Evolutionary conservation across 2,329 filamentous ascomycete genomes (phyloP), one percentile per base, ranked within the genome.

Genomic region (Atkinsonella hypoxylon): DNA sequence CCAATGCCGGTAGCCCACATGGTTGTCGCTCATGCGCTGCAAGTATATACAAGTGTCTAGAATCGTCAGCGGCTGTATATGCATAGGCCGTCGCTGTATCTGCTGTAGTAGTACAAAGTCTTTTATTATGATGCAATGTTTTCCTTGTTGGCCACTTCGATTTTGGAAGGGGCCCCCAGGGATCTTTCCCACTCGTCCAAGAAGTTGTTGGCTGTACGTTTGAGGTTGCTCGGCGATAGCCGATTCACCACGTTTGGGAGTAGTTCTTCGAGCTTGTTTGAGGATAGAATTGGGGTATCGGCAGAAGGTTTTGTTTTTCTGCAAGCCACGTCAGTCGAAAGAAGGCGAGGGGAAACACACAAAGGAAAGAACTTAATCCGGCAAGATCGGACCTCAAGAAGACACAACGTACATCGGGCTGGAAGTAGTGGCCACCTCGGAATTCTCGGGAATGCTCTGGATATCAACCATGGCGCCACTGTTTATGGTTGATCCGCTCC

Each of bases 151-250:
- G 54, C 57, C 31, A 51, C 56, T 13, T 12, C 38, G 36, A 26
- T 17, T 32, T 32, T 7, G 22, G 43, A 20, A 11, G 67, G 64
- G 9, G 64, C 56, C 6, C 59, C 57, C 42, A 70, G 57, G 4
- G 67, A 69, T 65, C 82, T 87, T 70, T 97, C 91, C 87, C 89
- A 95, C 63, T 95, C 89, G 56, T 83, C 85, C 81, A 96, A 89
- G 51, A 95, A 74, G 55, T 85, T 86, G 36, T 83, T 86, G n/a
- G 90, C 87, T 1, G 87, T 91, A 38, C 82, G 79, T 63, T 89
- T 87, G 58, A 96, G 70, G 59, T 88, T 89, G 57, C 81, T 82
- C 0, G 89, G 86, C 9, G 81, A 78, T 41, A 89, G 69, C 56
- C 83, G 82, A 62, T 82, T 83, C 51, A 94, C 76, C 45, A 84